phyloP scores from a whole-genome alignment of 2,329 filamentous ascomycete species.

The Aspergillus niger region DNA sequence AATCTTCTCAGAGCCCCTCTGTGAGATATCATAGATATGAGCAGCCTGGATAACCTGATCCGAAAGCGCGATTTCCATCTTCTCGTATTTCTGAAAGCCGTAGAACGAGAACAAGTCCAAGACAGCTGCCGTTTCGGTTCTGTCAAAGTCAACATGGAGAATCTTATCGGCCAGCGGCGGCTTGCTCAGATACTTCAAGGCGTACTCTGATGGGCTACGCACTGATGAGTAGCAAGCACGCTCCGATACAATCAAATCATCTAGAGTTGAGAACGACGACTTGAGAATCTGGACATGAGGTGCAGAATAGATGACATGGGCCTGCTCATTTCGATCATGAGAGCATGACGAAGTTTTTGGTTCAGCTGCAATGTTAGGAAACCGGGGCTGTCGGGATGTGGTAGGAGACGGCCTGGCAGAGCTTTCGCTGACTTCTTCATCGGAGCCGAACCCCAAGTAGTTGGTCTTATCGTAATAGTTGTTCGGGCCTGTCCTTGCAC shows the following conservation, averaged over 20 bases:
- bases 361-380: background rate
- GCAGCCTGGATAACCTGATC: constrained; percentile 24
- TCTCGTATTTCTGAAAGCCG: constrained; percentile 6
- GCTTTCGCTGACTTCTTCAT: constrained; percentile 11
- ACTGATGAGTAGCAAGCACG: constrained; percentile 18
- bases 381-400: background rate
- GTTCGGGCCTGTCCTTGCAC: constrained; percentile 27
- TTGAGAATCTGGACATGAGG: background rate
- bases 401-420: background rate
- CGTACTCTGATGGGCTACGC: constrained; percentile 16
- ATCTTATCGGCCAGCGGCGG: background rate
- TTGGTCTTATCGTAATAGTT: constrained; percentile 36
- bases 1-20: constrained; percentile 10
- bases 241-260: constrained; percentile 14
- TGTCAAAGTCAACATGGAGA: constrained; percentile 31
- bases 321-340: background rate
- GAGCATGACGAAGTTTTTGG: background rate
- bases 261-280: constrained; percentile 12
- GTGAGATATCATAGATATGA: constrained; percentile 9
- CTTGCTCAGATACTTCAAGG: constrained; percentile 3
- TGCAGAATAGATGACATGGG: background rate
- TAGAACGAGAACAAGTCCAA: constrained; percentile 20
- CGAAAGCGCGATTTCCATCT: constrained; percentile 22
- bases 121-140: constrained; percentile 25
- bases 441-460: constrained; percentile 20